These are phyloP conservation scores for Populus trichocarpa DNA, from an alignment of 441 rosid genomes.

Conservation along the genomic window DNA sequence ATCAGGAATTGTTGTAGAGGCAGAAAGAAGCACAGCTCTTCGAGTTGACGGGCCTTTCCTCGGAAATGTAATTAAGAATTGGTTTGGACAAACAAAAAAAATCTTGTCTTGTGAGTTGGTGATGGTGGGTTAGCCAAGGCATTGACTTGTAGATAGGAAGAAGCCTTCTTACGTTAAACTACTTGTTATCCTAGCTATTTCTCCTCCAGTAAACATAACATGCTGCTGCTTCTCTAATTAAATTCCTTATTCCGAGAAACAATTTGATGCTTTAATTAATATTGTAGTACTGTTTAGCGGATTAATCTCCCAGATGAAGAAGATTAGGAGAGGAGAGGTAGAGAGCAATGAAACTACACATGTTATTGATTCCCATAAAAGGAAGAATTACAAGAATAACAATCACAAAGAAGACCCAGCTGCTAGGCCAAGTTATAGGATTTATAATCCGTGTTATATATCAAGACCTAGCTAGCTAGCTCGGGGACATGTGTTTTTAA, in stretches of 20 bases:
- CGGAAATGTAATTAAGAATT: background rate
- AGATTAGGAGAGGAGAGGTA: background rate
- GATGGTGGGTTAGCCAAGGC: background rate
- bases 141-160: background rate
- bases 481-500: background rate
- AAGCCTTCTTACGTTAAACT: background rate
- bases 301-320: background rate
- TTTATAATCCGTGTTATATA: background rate
- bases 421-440: background rate
- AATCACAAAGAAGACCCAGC: background rate
- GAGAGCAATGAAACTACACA: background rate
- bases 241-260: background rate
- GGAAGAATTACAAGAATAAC: background rate
- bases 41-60: background rate
- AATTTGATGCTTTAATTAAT: background rate
- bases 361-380: background rate
- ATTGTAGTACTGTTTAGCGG: background rate
- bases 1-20: background rate
- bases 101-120: background rate
- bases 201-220: background rate
- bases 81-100: background rate
- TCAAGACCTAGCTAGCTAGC: background rate
- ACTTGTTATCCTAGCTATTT: no score
- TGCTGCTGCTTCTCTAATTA: background rate
- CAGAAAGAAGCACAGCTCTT: background rate